Evolutionary conservation across 2,329 filamentous ascomycete genomes (phyloP), one percentile per base, ranked within the genome.

Genomic region (Amphichorda felina): DNA sequence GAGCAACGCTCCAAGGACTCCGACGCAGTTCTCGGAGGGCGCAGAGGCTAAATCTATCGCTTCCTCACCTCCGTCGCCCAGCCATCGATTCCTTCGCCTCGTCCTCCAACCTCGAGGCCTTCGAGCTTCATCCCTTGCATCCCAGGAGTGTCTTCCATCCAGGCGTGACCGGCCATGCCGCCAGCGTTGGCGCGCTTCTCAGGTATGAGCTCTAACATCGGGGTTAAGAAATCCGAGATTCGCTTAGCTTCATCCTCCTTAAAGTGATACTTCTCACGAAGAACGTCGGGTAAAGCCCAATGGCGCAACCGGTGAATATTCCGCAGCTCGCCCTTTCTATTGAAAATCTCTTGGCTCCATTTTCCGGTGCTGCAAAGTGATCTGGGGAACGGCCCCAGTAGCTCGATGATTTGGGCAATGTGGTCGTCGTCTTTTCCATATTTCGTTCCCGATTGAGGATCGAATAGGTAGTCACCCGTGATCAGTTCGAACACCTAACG

Each of bases 381-480:
- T 56, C 94, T 93, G 36, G 91, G 89, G 54, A 96, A 96, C 1
- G 82, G 79, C 8, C 91, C 91, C 14, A 98, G 76, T 5, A 98
- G 72, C 59, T 98, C 91, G 55, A 98, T 96, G 50, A 98, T 96
- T 56, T 98, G 91, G 8, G 91, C 91, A 45, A 98, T 95, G 62
- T 98, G 91, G 54, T 98, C 91, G 63, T 98, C 91, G 54, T 98
- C 91, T 63, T 98, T 98, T 54, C 91, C 91, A 58, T 98, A 98
- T 61, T 96, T 96, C 29, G 89, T 96, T 43, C 91, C 91, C 1
- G 89, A 95, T 61, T 98, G 91, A 0, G 91, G 91, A 51, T 98
- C 91, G 59, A 98, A 98, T 30, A 98, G 76, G 53, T 98, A 98
- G 59, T 98, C 91, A 45, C 91, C 91, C 2, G 91, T 98, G 46